These are phyloP conservation scores for Macroventuria anomochaeta DNA, from an alignment of 2,329 filamentous ascomycete species.

Conservation along the genomic window DNA sequence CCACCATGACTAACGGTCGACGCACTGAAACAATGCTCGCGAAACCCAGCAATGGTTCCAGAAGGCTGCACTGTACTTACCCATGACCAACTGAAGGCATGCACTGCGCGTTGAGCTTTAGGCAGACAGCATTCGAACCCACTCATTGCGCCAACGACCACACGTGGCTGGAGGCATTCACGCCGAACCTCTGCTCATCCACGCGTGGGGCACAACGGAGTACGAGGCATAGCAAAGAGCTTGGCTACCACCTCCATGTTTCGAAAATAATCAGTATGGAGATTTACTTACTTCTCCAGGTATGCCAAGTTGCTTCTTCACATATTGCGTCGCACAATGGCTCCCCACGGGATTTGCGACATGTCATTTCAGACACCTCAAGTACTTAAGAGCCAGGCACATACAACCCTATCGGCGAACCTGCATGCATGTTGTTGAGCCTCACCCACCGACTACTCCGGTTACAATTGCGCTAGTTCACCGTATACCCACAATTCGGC, in stretches of 20 bases:
- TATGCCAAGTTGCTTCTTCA: constrained; percentile 8
- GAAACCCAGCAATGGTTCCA: background rate
- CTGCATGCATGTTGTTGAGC: constrained; percentile 20
- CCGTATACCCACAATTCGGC: constrained; percentile 15
- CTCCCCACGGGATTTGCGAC: constrained; percentile 11
- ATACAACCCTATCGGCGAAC: constrained; percentile 9
- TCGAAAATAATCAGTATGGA: background rate
- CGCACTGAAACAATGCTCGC: background rate
- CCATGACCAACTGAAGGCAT: too few species aligned
- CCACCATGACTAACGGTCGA: background rate
- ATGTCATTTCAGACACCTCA: background rate
- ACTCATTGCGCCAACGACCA: background rate
- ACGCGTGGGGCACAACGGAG: background rate
- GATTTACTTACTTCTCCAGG: constrained; percentile 1
- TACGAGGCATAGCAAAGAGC: background rate
- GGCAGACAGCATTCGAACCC: background rate
- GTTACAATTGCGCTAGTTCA: constrained; percentile 12
- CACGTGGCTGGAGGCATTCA: background rate
- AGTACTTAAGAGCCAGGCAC: constrained; percentile 2
- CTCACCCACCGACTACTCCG: constrained; percentile 14
- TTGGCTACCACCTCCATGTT: constrained; percentile 3
- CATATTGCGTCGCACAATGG: constrained; percentile 14
- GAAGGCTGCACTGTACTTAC: too few species aligned
- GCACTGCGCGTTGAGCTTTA: too few species aligned
- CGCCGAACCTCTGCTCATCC: background rate